Evolutionary conservation across 108 stramenopile genomes (phyloP).

Genomic region (Skeletonema potamos): DNA sequence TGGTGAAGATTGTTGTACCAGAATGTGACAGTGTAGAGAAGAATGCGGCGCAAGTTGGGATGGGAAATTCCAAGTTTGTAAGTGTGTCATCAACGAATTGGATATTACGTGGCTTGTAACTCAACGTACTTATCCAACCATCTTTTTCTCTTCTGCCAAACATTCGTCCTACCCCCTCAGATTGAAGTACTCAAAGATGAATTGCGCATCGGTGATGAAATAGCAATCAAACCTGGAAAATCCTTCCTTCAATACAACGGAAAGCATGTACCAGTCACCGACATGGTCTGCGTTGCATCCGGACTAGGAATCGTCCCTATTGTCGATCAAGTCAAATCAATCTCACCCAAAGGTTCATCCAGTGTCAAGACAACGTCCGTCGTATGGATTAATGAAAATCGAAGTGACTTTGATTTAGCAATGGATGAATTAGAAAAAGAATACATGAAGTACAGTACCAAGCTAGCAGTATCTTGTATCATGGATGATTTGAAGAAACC

Average conservation of each 20-base stretch:
- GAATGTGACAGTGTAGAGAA: conserved; percentile 16
- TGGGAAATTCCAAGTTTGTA: conserved; percentile 57
- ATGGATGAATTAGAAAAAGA: conserved; percentile 65
- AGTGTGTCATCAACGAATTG: conserved; percentile 8
- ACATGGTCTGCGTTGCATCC: conserved; percentile 67
- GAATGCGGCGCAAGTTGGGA: conserved; percentile 43
- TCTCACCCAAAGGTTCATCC: conserved; percentile 53
- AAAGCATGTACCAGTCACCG: conserved; percentile 69
- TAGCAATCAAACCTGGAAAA: conserved; percentile 68
- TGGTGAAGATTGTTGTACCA: neutral
- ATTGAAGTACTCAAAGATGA: conserved; percentile 54
- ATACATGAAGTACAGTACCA: conserved; percentile 68
- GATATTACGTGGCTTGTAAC: neutral
- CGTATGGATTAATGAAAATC: conserved; percentile 62
- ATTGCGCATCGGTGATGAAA: conserved; percentile 67
- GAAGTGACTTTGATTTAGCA: conserved; percentile 64
- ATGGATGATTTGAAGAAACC: conserved; percentile 54
- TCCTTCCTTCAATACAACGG: conserved; percentile 54
- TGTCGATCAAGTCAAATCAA: conserved; percentile 62
- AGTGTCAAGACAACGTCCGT: conserved; percentile 64
- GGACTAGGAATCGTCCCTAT: conserved; percentile 72
- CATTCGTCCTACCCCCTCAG: conserved; percentile 18
- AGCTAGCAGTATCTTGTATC: conserved; percentile 72
- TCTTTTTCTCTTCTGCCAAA: neutral
- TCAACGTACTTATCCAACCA: neutral